Percentiles rank a stretch among this genome's conserved stretches.
phyloP scores from a whole-genome alignment of 176 grass and related monocot species.

The Themeda triandra region DNA sequence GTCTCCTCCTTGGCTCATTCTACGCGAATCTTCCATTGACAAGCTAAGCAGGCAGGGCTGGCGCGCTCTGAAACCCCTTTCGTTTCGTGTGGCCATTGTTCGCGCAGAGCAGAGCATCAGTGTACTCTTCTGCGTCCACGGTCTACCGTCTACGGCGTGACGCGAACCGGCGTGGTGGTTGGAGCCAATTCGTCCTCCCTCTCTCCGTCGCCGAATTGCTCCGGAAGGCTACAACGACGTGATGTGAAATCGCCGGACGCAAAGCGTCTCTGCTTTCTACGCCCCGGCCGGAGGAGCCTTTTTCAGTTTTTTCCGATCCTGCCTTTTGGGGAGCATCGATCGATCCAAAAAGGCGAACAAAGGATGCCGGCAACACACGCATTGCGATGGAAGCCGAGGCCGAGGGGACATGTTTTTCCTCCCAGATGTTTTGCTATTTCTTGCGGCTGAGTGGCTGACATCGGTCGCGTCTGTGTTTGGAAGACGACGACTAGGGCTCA shows the following conservation, averaged over 20 bases:
- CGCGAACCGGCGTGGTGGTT: slow-evolving; percentile 24
- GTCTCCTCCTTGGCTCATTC: background rate
- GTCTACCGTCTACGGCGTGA: slow-evolving; percentile 9
- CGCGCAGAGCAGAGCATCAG: background rate
- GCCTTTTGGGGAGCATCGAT: slow-evolving; percentile 23
- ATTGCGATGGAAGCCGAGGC: background rate
- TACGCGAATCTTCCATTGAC: slow-evolving; percentile 19
- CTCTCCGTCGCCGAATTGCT: background rate
- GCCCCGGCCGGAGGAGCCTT: background rate
- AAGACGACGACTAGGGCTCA: background rate
- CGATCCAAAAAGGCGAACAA: background rate
- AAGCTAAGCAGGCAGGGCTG: background rate
- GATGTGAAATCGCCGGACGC: slow-evolving; percentile 2
- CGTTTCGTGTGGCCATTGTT: background rate
- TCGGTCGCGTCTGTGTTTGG: background rate
- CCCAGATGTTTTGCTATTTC: background rate
- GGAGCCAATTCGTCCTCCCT: background rate
- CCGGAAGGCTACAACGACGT: background rate
- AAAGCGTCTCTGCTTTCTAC: slow-evolving; percentile 16
- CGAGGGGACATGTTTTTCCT: background rate
- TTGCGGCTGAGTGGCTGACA: background rate
- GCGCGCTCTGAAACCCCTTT: no score
- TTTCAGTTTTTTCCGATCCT: background rate
- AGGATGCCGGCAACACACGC: background rate
- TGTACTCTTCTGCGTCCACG: background rate